Evolutionary conservation across 2,329 filamentous ascomycete genomes (phyloP).

Genomic region (Penicillium janthinellum): DNA sequence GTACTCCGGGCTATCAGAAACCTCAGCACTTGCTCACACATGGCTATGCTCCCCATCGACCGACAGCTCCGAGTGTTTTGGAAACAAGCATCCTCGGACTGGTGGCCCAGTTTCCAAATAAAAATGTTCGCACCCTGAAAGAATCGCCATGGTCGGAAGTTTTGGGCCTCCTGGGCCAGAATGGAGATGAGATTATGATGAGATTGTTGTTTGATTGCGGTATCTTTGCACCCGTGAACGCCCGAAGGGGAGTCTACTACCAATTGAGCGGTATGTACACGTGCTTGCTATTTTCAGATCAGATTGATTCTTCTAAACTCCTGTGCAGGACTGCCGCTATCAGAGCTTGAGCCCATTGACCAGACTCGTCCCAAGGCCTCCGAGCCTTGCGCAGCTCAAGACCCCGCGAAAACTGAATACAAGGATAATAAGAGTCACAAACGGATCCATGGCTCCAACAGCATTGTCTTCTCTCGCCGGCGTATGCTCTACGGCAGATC

Average conservation of each 20-base stretch:
- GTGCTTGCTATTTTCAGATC: no score
- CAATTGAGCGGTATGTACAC: constrained; percentile 71
- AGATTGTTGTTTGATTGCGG: constrained; percentile 75
- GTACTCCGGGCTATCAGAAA: constrained; percentile 52
- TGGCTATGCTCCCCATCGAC: constrained; percentile 64
- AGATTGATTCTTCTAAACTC: neutral
- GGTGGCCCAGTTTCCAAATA: constrained; percentile 66
- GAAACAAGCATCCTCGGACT: constrained; percentile 65
- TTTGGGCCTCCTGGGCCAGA: constrained; percentile 70
- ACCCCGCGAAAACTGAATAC: neutral
- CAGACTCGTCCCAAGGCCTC: constrained; percentile 2
- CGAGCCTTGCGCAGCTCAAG: neutral
- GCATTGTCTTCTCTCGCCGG: constrained; percentile 75
- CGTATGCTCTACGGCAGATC: constrained; percentile 85
- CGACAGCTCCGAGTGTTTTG: constrained; percentile 35
- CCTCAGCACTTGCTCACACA: constrained; percentile 80
- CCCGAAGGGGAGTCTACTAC: constrained; percentile 66
- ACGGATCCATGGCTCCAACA: constrained; percentile 43
- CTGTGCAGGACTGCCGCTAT: constrained; percentile 34
- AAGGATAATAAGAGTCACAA: neutral
- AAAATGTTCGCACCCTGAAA: constrained; percentile 69
- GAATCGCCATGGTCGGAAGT: constrained; percentile 72
- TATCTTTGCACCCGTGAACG: constrained; percentile 67
- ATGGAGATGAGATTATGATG: constrained; percentile 76
- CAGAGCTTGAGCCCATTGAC: constrained; percentile 30